A percentile compares a stretch with the other conserved stretches of the same genome.
Evolutionary conservation across 306 rosid genomes (phyloP).

Genomic region (Trichosanthes truncata): DNA sequence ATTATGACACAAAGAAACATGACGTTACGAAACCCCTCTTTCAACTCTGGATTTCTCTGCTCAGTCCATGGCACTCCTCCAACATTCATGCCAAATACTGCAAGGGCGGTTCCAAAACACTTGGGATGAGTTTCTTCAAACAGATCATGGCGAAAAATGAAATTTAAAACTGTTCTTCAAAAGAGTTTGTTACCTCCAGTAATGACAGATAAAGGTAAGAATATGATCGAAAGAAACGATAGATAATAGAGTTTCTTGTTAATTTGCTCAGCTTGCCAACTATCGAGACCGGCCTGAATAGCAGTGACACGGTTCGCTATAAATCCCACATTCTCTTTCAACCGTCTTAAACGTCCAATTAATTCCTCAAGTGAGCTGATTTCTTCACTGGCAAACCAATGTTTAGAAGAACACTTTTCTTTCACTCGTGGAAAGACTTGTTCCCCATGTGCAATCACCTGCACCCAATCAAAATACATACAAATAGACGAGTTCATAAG

Average conservation of each 20-base stretch:
- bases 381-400: slow-evolving; percentile 68
- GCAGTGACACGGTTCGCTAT: slow-evolving; percentile 83
- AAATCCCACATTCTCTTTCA: slow-evolving; percentile 91
- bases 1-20: slow-evolving; percentile 49
- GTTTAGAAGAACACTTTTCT: slow-evolving; percentile 80
- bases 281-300: slow-evolving; percentile 87
- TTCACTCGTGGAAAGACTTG: slow-evolving; percentile 87
- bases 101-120: neutral
- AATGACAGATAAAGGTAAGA: slow-evolving; percentile 82
- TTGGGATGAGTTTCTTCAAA: neutral
- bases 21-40: slow-evolving; percentile 79
- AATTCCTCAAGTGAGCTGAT: slow-evolving; percentile 69
- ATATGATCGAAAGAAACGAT: slow-evolving; percentile 77
- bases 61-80: slow-evolving; percentile 98
- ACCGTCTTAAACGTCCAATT: slow-evolving; percentile 69
- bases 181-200: slow-evolving; percentile 57
- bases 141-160: neutral
- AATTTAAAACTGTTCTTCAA: neutral
- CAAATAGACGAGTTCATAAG: neutral
- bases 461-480: slow-evolving; percentile 5
- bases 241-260: slow-evolving; percentile 85
- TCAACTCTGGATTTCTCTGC: slow-evolving; percentile 37
- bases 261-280: slow-evolving; percentile 94
- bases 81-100: slow-evolving; percentile 98
- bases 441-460: slow-evolving; percentile 91